phyloP scores from a whole-genome alignment of 495 filamentous ascomycete species.

The Neurospora cerealis region DNA sequence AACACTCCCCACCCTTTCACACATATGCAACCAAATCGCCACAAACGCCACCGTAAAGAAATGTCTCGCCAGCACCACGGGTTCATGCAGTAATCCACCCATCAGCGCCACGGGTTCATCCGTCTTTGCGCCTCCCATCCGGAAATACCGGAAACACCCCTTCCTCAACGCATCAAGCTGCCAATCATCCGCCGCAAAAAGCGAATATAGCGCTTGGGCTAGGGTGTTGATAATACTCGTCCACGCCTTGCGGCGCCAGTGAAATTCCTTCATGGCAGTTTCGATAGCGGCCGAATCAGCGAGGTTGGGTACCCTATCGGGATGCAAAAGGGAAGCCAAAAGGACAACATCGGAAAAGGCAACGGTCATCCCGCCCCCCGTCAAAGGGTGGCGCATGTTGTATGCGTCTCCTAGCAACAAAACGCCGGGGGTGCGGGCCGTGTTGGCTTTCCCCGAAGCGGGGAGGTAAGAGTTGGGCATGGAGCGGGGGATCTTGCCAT shows the following conservation, averaged over 20 bases:
- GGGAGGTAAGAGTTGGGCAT: constrained; percentile 96
- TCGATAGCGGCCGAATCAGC: constrained; percentile 52
- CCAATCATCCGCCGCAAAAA: constrained; percentile 82
- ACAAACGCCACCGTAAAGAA: constrained; percentile 91
- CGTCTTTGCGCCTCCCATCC: constrained; percentile 51
- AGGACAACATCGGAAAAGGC: constrained; percentile 80
- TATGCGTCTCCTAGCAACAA: constrained; percentile 82
- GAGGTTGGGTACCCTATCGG: constrained; percentile 56
- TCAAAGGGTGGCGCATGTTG: constrained; percentile 95
- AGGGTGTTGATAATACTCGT: constrained; percentile 92
- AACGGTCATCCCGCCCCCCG: constrained; percentile 93
- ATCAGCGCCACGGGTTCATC: constrained; percentile 74
- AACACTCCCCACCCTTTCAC: constrained; percentile 24
- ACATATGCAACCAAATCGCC: constrained; percentile 69
- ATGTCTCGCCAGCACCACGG: constrained; percentile 73
- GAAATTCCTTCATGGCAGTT: constrained; percentile 63
- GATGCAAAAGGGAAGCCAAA: constrained; percentile 60
- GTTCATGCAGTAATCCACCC: constrained; percentile 70
- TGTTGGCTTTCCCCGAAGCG: constrained; percentile 37
- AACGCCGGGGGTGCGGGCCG: constrained; percentile 61
- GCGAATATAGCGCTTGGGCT: constrained; percentile 76
- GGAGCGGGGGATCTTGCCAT: constrained; percentile 53
- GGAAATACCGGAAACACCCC: constrained; percentile 92
- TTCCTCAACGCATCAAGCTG: constrained; percentile 72
- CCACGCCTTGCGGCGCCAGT: constrained; percentile 76